These are phyloP conservation scores for Medicago ruthenica DNA, from an alignment of 306 rosid genomes.

Conservation along the genomic window DNA sequence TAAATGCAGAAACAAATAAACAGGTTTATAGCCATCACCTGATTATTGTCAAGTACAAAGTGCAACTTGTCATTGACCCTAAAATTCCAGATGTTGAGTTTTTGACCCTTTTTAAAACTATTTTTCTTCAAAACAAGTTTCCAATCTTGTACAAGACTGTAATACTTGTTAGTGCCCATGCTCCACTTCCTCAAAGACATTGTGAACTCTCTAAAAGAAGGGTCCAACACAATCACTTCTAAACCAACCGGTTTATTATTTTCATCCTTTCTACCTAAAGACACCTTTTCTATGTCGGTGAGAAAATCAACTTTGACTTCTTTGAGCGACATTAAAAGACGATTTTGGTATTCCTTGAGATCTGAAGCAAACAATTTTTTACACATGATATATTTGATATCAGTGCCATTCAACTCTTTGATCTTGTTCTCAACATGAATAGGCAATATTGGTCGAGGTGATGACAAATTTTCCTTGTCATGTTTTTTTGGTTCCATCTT, in stretches of 20 bases:
- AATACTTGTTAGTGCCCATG: background rate
- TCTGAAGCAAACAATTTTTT: background rate
- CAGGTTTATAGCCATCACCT: too few relatives aligned
- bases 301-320: background rate
- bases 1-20: too few relatives aligned
- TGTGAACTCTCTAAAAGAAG: background rate
- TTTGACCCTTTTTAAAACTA: too few relatives aligned
- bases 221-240: background rate
- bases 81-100: background rate
- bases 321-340: background rate
- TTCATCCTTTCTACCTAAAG: background rate
- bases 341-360: background rate
- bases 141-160: background rate
- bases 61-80: background rate
- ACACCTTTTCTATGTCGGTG: background rate
- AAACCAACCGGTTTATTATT: background rate
- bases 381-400: background rate
- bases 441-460: background rate
- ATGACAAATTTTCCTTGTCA: background rate
- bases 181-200: constrained; percentile 1
- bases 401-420: background rate
- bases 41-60: background rate
- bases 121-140: background rate
- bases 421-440: background rate
- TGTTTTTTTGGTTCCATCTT: background rate